Conservation (phyloP, 1,139 yeast genomes). For the Candida glucosophila region DNA sequence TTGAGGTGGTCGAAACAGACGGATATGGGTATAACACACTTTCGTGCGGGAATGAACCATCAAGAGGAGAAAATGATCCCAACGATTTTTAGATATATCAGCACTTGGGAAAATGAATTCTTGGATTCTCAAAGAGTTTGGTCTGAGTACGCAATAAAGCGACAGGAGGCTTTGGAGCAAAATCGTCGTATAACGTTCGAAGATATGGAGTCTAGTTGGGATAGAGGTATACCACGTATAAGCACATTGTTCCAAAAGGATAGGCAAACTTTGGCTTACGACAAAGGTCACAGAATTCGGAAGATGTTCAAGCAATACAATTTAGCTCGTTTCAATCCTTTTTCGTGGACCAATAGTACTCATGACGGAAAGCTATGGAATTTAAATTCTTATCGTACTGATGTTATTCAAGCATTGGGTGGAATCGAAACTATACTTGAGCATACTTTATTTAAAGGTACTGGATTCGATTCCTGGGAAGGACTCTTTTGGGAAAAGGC, state of each 20-base stretch:
- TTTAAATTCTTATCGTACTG: slow-evolving; percentile 84
- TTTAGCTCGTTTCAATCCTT: slow-evolving; percentile 69
- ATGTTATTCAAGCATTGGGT: slow-evolving; percentile 94
- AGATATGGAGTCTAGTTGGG: slow-evolving; percentile 92
- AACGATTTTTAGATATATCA: slow-evolving; percentile 82
- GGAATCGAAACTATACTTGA: slow-evolving; percentile 95
- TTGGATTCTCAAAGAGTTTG: slow-evolving; percentile 92
- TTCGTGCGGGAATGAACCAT: slow-evolving; percentile 88
- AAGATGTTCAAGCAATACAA: slow-evolving; percentile 71
- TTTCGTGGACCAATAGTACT: slow-evolving; percentile 92
- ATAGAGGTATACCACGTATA: slow-evolving; percentile 92
- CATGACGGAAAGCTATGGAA: slow-evolving; percentile 98
- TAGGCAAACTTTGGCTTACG: slow-evolving; percentile 89
- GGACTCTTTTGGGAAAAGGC: slow-evolving; percentile 98
- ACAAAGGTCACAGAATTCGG: slow-evolving; percentile 86
- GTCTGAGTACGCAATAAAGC: slow-evolving; percentile 91
- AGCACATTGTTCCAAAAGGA: slow-evolving; percentile 94
- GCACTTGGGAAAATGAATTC: slow-evolving; percentile 97
- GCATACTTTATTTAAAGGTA: slow-evolving; percentile 90
- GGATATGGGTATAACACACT: slow-evolving; percentile 90
- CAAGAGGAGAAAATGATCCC: slow-evolving; percentile 80
- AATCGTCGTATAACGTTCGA: slow-evolving; percentile 85
- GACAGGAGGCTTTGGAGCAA: slow-evolving; percentile 81
- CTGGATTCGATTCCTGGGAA: slow-evolving; percentile 98
- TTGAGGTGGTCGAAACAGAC: slow-evolving; percentile 88